Base-by-base conservation (phyloP, 192 early-diverging fungal genomes). In the Coemansia sp. region DNA sequence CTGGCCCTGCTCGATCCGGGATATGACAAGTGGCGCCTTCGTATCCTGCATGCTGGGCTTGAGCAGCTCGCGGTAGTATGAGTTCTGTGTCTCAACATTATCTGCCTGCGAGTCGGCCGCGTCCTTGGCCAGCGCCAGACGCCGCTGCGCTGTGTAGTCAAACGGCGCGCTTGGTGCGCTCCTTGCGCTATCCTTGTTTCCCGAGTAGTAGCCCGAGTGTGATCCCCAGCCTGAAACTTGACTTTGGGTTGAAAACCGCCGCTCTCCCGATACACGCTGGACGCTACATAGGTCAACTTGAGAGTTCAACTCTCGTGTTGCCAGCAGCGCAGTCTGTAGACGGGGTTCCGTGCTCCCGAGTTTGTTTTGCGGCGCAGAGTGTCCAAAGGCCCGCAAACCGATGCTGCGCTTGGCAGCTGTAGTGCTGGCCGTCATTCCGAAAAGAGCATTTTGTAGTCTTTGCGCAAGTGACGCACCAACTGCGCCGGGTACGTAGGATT, bases 61-160 rank as follows among this genome's bases (percentile, higher is more conserved):
- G 9, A 82, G 67, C 45, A 82, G 57, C 64, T 70, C 80, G 14
- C 66, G 64, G 23, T 82, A 82, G 57, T 82, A 82, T 2, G 59
- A 48, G 37, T 82, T 82, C 29, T 82, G 80, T n/a, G 58, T 64
- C 29, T 67, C 67, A 1, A 67, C 29, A 16, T 35, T 50, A 17
- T 65, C 35, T 19, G 54, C n/a, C 43, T 69, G 62, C 17, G 70
- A 70, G 35, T 77, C 74, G 0, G 80, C 80, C 3, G 64, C 45
- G 3, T 72, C 69, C 52, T 67, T 77, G n/a, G 75, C 23, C 17
- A 54, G 25, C 3, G 70, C 64, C 22, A 71, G 41, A 12, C 68
- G 69, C 19, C 80, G 70, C 51, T 77, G 80, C 16, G 62, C 65
- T 43, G 56, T 31, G 37, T 65, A 71, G 59, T 80, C 69, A 9